Evolutionary conservation across 2,329 filamentous ascomycete species (phyloP), one percentile per base, ranked within the genome.

Genomic region (Emericellopsis cladophorae): DNA sequence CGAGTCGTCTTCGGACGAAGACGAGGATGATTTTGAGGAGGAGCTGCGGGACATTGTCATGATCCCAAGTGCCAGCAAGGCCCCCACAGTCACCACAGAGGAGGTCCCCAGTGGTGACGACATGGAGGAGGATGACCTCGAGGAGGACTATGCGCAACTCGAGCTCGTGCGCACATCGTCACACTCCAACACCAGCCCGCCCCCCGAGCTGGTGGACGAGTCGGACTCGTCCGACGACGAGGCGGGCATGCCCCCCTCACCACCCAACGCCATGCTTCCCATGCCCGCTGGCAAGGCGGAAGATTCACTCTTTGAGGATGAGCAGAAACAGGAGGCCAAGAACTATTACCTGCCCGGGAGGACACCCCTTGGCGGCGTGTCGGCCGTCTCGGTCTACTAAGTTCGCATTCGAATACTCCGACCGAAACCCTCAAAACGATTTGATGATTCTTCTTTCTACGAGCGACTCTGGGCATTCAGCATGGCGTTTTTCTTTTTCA

Each of bases 211-310:
- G 48, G 66, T 78, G 51, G 81, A 87, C 45, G 73, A 78, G 49
- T 68, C 76, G 47, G 82, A 87, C 55, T 81, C 81, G 46, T 79
- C 76, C 2, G 80, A 77, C 43, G 82, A 87, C 51, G 83, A 88
- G 61, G 79, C 84, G 49, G 26, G 26, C 26, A 76, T 85, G 76
- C 84, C 84, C 7, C 81, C 80, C 16, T 84, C 81, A 45, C 81
- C 81, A 31, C 74, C 76, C 35, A 65, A 68, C 18, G 58, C 71
- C 23, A 58, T 70, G 31, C 62, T 86, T 40, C 62, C 69, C 33
- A 83, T 86, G 29, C 22, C 37, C 54, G 64, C 71, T 36, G 67
- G 74, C 51, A 75, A 80, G 65, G 39, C 31, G 59, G 60, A 49
- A 54, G 55, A 57, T 54, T 54, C 60, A 48, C 66, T 70, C 54